Evolutionary conservation across 75 land plant species (phyloP).

Genomic region (Picea sitchensis): DNA sequence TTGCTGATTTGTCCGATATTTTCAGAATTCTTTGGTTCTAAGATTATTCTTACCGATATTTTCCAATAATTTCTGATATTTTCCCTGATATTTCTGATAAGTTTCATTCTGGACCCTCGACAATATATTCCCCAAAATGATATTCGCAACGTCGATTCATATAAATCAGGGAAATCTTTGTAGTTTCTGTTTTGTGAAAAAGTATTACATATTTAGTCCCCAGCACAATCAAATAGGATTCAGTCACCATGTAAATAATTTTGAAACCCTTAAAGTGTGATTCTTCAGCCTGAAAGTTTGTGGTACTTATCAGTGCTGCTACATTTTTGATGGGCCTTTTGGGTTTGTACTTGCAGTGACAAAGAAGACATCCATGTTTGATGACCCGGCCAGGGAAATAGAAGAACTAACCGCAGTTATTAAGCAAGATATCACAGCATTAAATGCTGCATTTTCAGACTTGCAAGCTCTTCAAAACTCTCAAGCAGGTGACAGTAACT

Average conservation of each 20-base stretch:
- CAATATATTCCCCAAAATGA: too few species aligned
- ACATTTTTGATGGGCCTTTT: not conserved
- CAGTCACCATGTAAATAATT: not conserved
- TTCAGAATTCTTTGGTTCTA: too few species aligned
- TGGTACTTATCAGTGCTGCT: not conserved
- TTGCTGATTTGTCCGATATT: too few species aligned
- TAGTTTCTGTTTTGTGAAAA: too few species aligned
- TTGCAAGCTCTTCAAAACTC: constrained; percentile 62
- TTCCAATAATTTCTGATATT: too few species aligned
- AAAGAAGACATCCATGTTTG: constrained; percentile 75
- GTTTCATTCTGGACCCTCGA: too few species aligned
- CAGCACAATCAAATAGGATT: too few species aligned
- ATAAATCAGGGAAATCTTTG: too few species aligned
- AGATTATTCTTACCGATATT: too few species aligned
- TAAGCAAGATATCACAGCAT: constrained; percentile 67
- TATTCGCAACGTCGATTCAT: too few species aligned
- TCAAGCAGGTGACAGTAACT: constrained; percentile 38
- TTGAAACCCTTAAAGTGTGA: not conserved
- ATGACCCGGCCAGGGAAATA: constrained; percentile 79
- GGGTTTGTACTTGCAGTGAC: constrained; percentile 57
- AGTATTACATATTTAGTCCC: too few species aligned
- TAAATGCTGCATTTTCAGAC: constrained; percentile 67
- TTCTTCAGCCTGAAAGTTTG: not conserved
- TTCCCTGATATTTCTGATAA: too few species aligned
- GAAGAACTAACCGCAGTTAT: constrained; percentile 81